phyloP scores from a whole-genome alignment of 1,284 basidiomycete species.

The Ceratobasidium sp. region DNA sequence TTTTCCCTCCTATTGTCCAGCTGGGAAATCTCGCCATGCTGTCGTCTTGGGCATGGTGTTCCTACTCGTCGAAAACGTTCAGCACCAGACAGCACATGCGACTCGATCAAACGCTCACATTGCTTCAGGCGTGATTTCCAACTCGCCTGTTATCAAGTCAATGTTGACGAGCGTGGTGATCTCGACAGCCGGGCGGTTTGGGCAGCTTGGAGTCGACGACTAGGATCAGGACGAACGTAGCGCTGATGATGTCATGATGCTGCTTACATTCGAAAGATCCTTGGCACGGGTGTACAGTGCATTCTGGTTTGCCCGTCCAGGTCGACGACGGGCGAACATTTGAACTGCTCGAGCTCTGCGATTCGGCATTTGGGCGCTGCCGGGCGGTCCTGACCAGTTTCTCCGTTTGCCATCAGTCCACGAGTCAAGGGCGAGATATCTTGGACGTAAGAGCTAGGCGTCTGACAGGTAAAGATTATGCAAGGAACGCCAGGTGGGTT shows the following conservation, averaged over 20 bases:
- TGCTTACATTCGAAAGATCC: conserved; percentile 41
- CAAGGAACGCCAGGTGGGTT: conserved; percentile 14
- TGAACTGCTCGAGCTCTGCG: conserved; percentile 42
- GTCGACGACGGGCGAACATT: conserved; percentile 34
- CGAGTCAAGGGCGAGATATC: conserved; percentile 10
- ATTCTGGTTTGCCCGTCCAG: conserved; percentile 9
- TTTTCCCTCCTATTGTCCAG: not conserved
- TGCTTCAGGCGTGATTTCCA: conserved; percentile 23
- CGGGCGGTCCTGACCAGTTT: conserved; percentile 12
- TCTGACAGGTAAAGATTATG: conserved; percentile 35
- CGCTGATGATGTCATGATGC: not conserved
- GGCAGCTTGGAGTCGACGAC: conserved; percentile 31
- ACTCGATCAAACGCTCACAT: conserved; percentile 17
- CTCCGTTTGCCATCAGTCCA: not conserved
- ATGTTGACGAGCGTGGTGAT: conserved; percentile 40
- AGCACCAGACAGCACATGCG: not conserved
- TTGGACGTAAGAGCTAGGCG: conserved; percentile 18
- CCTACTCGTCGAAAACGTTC: conserved; percentile 8
- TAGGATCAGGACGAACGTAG: not conserved
- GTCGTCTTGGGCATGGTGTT: conserved; percentile 41
- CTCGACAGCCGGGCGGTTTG: conserved; percentile 40
- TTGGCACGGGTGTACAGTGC: conserved; percentile 31
- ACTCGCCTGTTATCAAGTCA: conserved; percentile 28
- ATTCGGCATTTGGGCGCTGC: conserved; percentile 31
- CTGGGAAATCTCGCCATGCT: conserved; percentile 39